A percentile compares a stretch with the other conserved stretches of the same genome.
phyloP scores from a whole-genome alignment of 73 alveolate species.

The Diophrys sp. region DNA sequence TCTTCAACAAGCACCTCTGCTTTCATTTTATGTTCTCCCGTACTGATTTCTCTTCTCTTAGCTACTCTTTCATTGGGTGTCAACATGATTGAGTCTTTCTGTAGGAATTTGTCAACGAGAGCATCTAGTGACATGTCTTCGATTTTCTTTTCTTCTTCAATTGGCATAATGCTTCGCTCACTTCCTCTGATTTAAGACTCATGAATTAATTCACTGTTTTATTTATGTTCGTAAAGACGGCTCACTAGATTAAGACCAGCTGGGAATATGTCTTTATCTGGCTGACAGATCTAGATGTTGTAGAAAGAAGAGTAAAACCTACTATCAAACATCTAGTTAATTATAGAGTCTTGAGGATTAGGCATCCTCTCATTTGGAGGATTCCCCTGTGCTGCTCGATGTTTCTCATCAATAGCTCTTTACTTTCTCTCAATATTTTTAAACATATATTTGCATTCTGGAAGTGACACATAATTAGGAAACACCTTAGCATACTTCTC shows the following conservation, averaged over 20 bases:
- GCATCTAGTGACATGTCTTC: slow-evolving; percentile 11
- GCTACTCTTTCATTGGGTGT: neutral
- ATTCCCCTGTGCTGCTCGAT: neutral
- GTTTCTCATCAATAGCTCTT: slow-evolving; percentile 72
- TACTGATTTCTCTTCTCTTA: neutral
- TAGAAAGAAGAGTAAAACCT: neutral
- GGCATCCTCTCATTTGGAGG: neutral
- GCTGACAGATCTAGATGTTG: neutral
- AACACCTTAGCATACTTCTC: slow-evolving; percentile 67
- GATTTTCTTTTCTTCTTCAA: neutral
- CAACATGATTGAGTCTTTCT: slow-evolving; percentile 4
- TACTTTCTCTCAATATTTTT: slow-evolving; percentile 75
- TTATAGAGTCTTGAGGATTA: neutral
- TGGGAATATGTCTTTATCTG: neutral
- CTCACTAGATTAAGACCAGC: neutral
- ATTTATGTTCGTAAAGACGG: neutral
- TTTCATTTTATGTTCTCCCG: neutral
- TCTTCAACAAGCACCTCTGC: neutral
- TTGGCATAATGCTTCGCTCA: neutral
- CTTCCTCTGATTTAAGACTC: neutral
- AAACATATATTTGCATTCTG: slow-evolving; percentile 79
- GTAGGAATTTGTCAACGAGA: slow-evolving; percentile 16
- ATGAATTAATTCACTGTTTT: neutral
- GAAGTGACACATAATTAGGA: slow-evolving; percentile 73
- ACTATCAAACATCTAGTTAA: neutral